Conservation (phyloP, 2,329 filamentous ascomycete genomes). For the Fusarium pininemorale region DNA sequence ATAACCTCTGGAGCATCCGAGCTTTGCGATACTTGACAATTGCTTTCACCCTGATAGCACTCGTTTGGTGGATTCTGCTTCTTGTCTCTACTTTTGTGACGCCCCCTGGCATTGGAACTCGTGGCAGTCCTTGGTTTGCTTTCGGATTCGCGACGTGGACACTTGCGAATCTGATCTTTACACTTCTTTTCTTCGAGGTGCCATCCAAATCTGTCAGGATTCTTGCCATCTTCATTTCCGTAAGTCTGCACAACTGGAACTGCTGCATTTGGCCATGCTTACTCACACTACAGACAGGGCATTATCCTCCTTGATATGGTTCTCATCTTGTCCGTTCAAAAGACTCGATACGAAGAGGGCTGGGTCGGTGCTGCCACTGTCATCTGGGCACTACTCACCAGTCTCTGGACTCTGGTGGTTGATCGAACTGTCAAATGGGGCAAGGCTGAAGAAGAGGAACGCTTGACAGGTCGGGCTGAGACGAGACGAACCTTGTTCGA, state of each 20-base stretch:
- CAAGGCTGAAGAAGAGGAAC: conserved; percentile 90
- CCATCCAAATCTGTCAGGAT: conserved; percentile 84
- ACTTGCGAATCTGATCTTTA: conserved; percentile 76
- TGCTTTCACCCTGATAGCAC: conserved; percentile 76
- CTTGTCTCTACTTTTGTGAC: conserved; percentile 93
- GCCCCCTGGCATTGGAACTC: conserved; percentile 83
- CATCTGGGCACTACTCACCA: conserved; percentile 81
- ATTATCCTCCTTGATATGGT: conserved; percentile 71
- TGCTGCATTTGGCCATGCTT: conserved; percentile 32
- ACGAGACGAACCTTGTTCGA: conserved; percentile 82
- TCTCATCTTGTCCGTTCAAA: conserved; percentile 78
- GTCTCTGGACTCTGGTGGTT: conserved; percentile 79
- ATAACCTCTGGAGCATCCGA: conserved; percentile 93
- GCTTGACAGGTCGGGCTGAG: conserved; percentile 88
- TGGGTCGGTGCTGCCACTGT: conserved; percentile 91
- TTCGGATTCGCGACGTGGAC: conserved; percentile 86
- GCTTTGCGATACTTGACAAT: conserved; percentile 81
- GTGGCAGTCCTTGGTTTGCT: conserved; percentile 91
- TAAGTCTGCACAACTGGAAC: conserved; percentile 9
- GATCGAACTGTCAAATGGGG: conserved; percentile 90
- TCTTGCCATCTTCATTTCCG: conserved; percentile 72
- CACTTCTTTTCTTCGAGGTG: conserved; percentile 85
- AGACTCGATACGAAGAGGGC: conserved; percentile 83
- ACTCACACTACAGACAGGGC: conserved; percentile 35
- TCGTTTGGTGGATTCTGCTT: conserved; percentile 92